Percentiles rank a stretch among this genome's conserved stretches.
Conservation (phyloP, 2,329 filamentous ascomycete genomes). For the Colletotrichum aenigma region DNA sequence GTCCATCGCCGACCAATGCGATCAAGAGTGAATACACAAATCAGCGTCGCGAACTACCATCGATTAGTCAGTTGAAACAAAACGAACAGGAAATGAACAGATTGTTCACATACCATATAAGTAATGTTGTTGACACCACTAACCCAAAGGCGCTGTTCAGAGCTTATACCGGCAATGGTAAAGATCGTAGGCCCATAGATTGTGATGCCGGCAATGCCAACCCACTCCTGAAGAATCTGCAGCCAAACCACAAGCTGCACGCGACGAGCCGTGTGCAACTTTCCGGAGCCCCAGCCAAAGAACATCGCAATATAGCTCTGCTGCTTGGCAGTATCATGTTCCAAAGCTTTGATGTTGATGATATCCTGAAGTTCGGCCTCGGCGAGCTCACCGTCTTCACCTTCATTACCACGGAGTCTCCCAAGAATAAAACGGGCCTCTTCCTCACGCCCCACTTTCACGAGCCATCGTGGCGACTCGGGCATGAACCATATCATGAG, state of each 20-base stretch:
- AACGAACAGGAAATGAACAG: neutral
- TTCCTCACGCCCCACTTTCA: constrained; percentile 68
- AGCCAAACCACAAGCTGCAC: constrained; percentile 75
- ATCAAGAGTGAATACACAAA: constrained; percentile 74
- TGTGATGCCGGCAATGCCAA: constrained; percentile 72
- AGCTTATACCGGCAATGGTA: constrained; percentile 68
- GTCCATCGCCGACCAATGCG: constrained; percentile 72
- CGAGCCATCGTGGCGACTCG: constrained; percentile 71
- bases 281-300: constrained; percentile 67
- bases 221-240: constrained; percentile 74
- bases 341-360: constrained; percentile 52
- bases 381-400: constrained; percentile 48
- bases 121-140: constrained; percentile 57
- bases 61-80: neutral
- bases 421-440: constrained; percentile 71
- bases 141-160: constrained; percentile 67
- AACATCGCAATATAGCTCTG: constrained; percentile 71
- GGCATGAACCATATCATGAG: constrained; percentile 68
- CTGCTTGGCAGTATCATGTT: constrained; percentile 61
- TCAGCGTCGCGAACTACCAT: constrained; percentile 59
- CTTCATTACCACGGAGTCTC: constrained; percentile 63
- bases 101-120: constrained; percentile 42
- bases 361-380: constrained; percentile 73
- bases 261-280: constrained; percentile 69
- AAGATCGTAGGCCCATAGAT: constrained; percentile 66